phyloP scores from a whole-genome alignment of 2,329 filamentous ascomycete genomes.

The Ophiostoma sp. region DNA sequence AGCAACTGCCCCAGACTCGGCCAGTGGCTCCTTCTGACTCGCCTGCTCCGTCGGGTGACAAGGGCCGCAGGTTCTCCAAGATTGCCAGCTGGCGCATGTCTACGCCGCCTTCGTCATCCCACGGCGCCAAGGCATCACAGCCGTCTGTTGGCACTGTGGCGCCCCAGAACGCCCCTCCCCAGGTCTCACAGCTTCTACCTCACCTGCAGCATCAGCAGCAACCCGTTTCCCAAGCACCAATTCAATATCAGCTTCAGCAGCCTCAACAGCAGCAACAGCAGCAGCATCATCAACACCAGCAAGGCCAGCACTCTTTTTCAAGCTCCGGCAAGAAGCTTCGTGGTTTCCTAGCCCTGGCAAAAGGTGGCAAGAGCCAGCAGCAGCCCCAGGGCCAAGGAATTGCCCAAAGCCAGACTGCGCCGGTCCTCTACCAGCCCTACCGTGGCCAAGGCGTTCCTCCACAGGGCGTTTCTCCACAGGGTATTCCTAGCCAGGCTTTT shows the following conservation, averaged over 20 bases:
- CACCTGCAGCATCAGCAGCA: slow-evolving; percentile 19
- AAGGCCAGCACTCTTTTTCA: neutral
- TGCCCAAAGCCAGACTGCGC: neutral
- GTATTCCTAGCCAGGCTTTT: neutral
- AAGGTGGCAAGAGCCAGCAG: slow-evolving; percentile 20
- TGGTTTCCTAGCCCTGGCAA: slow-evolving; percentile 21
- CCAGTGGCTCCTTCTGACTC: neutral
- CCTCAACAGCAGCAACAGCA: slow-evolving; percentile 9
- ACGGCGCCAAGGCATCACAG: slow-evolving; percentile 14
- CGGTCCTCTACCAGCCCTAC: slow-evolving; percentile 13
- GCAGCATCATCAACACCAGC: slow-evolving; percentile 8
- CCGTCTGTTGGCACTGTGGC: neutral
- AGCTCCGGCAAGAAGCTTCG: slow-evolving; percentile 22
- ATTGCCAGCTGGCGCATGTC: slow-evolving; percentile 25
- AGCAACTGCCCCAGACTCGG: neutral
- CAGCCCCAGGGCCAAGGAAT: neutral
- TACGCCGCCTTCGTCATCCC: slow-evolving; percentile 23
- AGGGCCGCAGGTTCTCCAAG: slow-evolving; percentile 23
- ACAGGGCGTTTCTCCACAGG: neutral
- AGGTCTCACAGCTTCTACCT: neutral
- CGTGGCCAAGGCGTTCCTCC: neutral
- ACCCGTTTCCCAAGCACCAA: neutral
- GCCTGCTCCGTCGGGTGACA: slow-evolving; percentile 19
- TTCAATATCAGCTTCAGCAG: neutral
- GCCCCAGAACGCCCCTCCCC: neutral